Evolutionary conservation across 192 early-diverging fungal species (phyloP).

Genomic region (Mortierella claussenii): DNA sequence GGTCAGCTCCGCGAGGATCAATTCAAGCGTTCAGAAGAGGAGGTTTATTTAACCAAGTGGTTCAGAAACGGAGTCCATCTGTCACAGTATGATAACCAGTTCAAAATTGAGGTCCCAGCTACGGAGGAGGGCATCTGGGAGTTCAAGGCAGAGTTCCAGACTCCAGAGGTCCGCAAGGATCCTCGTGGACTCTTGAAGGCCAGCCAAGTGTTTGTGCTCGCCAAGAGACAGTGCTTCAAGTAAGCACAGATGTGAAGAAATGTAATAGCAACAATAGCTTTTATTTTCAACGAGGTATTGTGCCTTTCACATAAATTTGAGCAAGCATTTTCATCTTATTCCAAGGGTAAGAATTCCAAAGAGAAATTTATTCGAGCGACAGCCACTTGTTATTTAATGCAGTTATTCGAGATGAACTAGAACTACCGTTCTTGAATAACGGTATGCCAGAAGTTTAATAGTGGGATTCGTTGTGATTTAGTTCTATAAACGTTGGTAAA

Average conservation of each 20-base stretch:
- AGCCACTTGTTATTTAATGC: too few species aligned
- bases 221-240: constrained; percentile 23
- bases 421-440: too few species aligned
- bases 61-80: constrained; percentile 40
- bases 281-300: too few species aligned
- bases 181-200: constrained; percentile 50
- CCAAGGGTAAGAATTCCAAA: too few species aligned
- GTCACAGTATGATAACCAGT: constrained; percentile 36
- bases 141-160: constrained; percentile 56
- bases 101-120: constrained; percentile 26
- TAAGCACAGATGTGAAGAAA: too few species aligned
- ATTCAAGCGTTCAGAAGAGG: constrained; percentile 33
- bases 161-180: constrained; percentile 59
- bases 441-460: too few species aligned
- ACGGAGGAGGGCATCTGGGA: constrained; percentile 56
- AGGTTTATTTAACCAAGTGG: constrained; percentile 55
- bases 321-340: too few species aligned
- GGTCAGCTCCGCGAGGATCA: constrained; percentile 62
- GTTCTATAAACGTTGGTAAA: too few species aligned
- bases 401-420: too few species aligned
- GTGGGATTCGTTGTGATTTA: too few species aligned
- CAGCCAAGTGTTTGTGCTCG: constrained; percentile 49
- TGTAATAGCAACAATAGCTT: not conserved
- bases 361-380: too few species aligned
- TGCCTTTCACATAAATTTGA: too few species aligned